Base-by-base conservation (phyloP, 106 monocot species). In the Dendrobium officinale region DNA sequence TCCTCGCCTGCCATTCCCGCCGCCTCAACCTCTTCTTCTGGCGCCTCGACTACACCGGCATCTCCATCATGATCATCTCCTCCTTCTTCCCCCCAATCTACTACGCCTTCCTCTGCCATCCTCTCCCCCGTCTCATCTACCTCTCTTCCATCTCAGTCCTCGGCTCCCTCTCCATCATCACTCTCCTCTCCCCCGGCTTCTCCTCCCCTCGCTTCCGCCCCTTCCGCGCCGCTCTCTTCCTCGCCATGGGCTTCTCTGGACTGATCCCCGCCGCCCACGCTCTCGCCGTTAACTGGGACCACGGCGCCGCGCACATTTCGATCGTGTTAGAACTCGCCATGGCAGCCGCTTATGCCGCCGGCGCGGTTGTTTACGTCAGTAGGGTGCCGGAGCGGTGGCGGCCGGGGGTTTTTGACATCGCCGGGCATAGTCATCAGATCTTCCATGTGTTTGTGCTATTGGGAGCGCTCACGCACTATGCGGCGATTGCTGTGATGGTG, bases 341-440 rank as follows among this genome's bases (percentile, higher is more conserved):
- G 94, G 94, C 75, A 0, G 44, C 82, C 43, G 82, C 90, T 1
- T 97, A 97, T 48, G 97, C 86, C 4, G 45, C 80, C 0, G 97
- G 97, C 40, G 94, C 89, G 0, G 89, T 45, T 3, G 75, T 97
- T 11, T 97, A 97, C 55, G 89, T 91, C 37, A 82, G 81, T 74
- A 78, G 94, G 45, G 86, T 98, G 55, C 97, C 94, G 0, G 97
- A 98, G 84, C 49, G 86, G 81, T 94, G 97, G 97, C 80, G 83
- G 73, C 97, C 97, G 5, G 94, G 94, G 9, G 73, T 49, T 26
- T 98, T 94, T 75, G 97, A 98, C 72, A 66, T 94, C 16, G 89
- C 87, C 0, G 92, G 97, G 0, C 97, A 98, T 27, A 98, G 97
- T 76, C 97, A 98, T 47, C 97, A 98, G 85, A 94, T 98, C 43